Evolutionary conservation across 2,329 filamentous ascomycete species (phyloP), one percentile per base, ranked within the genome.

Genomic region (Penicillium sp.): DNA sequence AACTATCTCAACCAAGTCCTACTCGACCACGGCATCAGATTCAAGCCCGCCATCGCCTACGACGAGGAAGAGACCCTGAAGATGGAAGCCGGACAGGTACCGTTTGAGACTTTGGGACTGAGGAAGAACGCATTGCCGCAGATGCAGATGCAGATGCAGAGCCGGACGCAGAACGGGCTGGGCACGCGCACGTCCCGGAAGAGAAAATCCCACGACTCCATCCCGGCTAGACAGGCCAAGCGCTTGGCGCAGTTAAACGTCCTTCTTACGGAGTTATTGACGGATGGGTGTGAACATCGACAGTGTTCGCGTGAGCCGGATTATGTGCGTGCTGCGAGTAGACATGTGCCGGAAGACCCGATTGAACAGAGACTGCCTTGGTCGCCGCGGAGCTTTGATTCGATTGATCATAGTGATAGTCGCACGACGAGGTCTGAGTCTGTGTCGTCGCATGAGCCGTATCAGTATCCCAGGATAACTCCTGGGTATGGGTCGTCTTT

Each of bases 1-100:
- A 82, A 85, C 57, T 88, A 91, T 73, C 84, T 95, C 22, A 89
- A 94, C 71, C 79, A 80, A 18, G 75, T 92, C 24, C 82, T 95
- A 29, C 76, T 78, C 31, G 77, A 82, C 34, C 84, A 89, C 64
- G 80, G 81, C 39, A 83, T 94, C 53, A 50, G 82, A 6, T 91
- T 88, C 66, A 85, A 88, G 6, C 81, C 87, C 0, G 84, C 89
- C 5, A 72, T 79, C 22, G 73, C 80, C 61, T 85, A 92, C 61
- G 84, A 87, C 31, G 89, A 58, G 9, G 51, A 50, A 34, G 49
- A 52, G 4, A 34, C 48, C 1, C n/a, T 52, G 20, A 22, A 37
- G 1, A 40, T 55, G 13, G 53, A 55, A n/a, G 34, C 46, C 3
- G 34, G 24, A 0, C 50, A 46, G 6, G 44, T 42, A 14, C 22